Base-by-base conservation (phyloP, 2,329 filamentous ascomycete genomes). In the Canariomyces notabilis region DNA sequence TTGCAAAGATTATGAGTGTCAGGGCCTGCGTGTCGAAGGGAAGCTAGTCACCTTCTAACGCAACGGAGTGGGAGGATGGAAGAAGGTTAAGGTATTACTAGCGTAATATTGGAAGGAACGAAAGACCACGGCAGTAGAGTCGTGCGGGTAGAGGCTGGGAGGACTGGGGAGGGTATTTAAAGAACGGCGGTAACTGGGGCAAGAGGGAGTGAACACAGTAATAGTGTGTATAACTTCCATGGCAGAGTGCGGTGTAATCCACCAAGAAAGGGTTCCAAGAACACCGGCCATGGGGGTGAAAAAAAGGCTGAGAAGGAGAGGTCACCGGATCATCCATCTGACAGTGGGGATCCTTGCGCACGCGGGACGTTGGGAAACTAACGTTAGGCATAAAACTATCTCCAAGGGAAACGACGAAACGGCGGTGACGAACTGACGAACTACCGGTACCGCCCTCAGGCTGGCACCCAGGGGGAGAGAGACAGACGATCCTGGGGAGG, bases 241-340 rank as follows among this genome's bases (percentile, higher is more conserved):
- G 18, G 33, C 22, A 37, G 37, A 36, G 39, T 31, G n/a, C 52
- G 26, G 47, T 45, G 46, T 42, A 37, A 37, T 50, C 48, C 36
- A 50, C 48, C 46, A 48, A 37, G 44, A 47, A 46, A 33, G 44
- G 44, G 46, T 52, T 44, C 51, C 48, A 46, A 45, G 46, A 42
- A 48, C 51, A 49, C 37, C 42, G 44, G 38, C 39, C 46, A 46
- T 49, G 54, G 51, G 49, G 41, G 37, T 49, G 26, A 51, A 44
- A n/a, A n/a, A 50, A 57, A 48, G 54, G 57, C 55, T 59, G 56
- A 55, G 51, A 50, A 37, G n/a, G 21, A 49, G 50, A 50, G 57
- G 57, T 59, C 57, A 59, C 56, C 54, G 36, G 57, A 54, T 59
- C 57, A 59, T 46, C 50, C 55, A 55, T 59, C 54, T 56, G 46